Evolutionary conservation across 2,329 filamentous ascomycete species (phyloP).

Genomic region (Pseudonectria foliicola): DNA sequence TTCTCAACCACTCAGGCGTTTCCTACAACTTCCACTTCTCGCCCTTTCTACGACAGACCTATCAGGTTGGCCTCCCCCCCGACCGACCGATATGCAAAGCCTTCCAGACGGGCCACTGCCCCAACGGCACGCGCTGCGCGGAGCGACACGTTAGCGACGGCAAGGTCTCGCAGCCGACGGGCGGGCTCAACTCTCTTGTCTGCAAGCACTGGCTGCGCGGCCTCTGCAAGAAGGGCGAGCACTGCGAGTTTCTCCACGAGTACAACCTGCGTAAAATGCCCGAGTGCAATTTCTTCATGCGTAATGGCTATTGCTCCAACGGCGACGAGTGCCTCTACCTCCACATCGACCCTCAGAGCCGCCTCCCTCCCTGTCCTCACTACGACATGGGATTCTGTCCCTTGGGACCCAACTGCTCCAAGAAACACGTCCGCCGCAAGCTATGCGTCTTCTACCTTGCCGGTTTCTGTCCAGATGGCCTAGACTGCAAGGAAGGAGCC

Average conservation of each 20-base stretch:
- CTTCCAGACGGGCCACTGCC: slow-evolving; percentile 80
- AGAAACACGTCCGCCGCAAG: slow-evolving; percentile 78
- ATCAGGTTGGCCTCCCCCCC: slow-evolving; percentile 75
- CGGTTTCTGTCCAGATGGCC: slow-evolving; percentile 85
- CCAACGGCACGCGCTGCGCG: slow-evolving; percentile 73
- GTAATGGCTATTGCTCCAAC: slow-evolving; percentile 91
- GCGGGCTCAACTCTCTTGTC: slow-evolving; percentile 72
- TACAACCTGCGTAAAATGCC: slow-evolving; percentile 98
- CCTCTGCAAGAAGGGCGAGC: slow-evolving; percentile 93
- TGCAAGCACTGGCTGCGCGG: slow-evolving; percentile 99
- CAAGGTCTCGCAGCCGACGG: slow-evolving; percentile 27
- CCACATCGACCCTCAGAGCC: slow-evolving; percentile 76
- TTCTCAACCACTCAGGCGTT: slow-evolving; percentile 50
- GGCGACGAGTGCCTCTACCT: slow-evolving; percentile 94
- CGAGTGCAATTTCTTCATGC: slow-evolving; percentile 93
- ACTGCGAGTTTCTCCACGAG: slow-evolving; percentile 96
- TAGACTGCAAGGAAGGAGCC: slow-evolving; percentile 67
- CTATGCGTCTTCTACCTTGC: slow-evolving; percentile 82
- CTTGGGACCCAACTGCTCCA: slow-evolving; percentile 76
- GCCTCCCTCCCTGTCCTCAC: slow-evolving; percentile 75
- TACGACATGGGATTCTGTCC: slow-evolving; percentile 95
- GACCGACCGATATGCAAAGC: slow-evolving; percentile 78
- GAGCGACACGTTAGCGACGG: slow-evolving; percentile 63
- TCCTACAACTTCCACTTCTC: slow-evolving; percentile 74
- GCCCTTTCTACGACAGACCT: slow-evolving; percentile 74